Conservation (phyloP, 2,329 filamentous ascomycete species). For the Fusarium sp. region DNA sequence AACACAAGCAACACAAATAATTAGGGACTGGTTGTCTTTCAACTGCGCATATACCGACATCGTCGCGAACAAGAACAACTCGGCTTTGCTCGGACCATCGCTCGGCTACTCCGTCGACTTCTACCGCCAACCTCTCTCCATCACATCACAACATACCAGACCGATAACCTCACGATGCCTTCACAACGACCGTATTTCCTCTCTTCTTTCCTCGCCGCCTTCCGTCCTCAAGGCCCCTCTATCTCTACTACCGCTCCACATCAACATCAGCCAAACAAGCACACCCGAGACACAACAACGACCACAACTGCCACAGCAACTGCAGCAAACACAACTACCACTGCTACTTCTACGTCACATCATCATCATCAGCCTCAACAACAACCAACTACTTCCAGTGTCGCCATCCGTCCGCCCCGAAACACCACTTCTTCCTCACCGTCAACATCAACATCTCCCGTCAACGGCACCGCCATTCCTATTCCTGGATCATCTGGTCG, state of each 20-base stretch:
- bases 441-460: constrained; percentile 27
- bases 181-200: constrained; percentile 66
- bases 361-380: constrained; percentile 38
- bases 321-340: constrained; percentile 33
- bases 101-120: constrained; percentile 7
- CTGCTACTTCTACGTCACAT: constrained; percentile 33
- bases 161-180: constrained; percentile 50
- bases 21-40: background rate
- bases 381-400: constrained; percentile 39
- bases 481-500: constrained; percentile 56
- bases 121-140: background rate
- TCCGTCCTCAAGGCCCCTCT: constrained; percentile 56
- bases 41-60: background rate
- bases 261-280: constrained; percentile 50
- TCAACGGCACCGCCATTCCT: constrained; percentile 49
- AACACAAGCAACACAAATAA: background rate
- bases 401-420: constrained; percentile 46
- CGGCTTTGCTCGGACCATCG: constrained; percentile 19
- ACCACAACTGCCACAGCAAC: constrained; percentile 32
- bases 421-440: constrained; percentile 28
- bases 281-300: constrained; percentile 45
- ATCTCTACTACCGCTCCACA: constrained; percentile 44
- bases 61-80: background rate
- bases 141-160: background rate
- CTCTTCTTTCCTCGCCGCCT: constrained; percentile 65